Base-by-base conservation (phyloP, 1,284 basidiomycete species). In the Leccinum subrobustum region DNA sequence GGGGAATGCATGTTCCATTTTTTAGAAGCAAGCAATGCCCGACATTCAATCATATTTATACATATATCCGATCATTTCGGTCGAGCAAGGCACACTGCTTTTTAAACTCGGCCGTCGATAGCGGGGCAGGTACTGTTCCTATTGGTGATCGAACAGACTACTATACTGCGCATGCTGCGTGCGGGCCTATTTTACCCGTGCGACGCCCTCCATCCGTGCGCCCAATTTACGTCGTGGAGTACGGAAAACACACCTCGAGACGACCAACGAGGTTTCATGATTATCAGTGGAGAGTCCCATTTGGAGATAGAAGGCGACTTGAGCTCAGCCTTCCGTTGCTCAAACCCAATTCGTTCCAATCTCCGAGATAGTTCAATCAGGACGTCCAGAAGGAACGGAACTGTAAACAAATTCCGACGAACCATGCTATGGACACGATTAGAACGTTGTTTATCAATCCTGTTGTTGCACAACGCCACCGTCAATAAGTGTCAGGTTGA, bases 191-290 rank as follows among this genome's bases (percentile, higher is more conserved):
- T 27, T 29, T 47, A 47, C 20, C 27, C 4, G 27, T 29, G 18
- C 25, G 39, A 57, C 44, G 51, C 16, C 44, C 16, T 31, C 42
- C 66, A 29, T 60, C 64, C 29, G 54, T 54, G 35, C 53, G 53
- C 37, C 56, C 60, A 39, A 23, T 70, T 69, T 69, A 73, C 68
- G 69, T 69, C 65, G 67, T 64, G 51, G 57, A 67, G 57, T 48
- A 52, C 35, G 7, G 35, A 37, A 52, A 42, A 52, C 29, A 57
- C 16, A 47, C 51, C 23, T 31, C 11, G 6, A 52, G 27, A 64
- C 50, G 52, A 37, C 56, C 52, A 51, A 54, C 55, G 52, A 59
- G 51, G 48, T 23, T 25, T 71, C 60, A 69, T 42, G 57, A 59
- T 54, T 47, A 47, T 47, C 44, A 47, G 50, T n/a, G 7, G 18